Conservation (phyloP, 306 rosid genomes). For the Chamaecrista fasciculata region DNA sequence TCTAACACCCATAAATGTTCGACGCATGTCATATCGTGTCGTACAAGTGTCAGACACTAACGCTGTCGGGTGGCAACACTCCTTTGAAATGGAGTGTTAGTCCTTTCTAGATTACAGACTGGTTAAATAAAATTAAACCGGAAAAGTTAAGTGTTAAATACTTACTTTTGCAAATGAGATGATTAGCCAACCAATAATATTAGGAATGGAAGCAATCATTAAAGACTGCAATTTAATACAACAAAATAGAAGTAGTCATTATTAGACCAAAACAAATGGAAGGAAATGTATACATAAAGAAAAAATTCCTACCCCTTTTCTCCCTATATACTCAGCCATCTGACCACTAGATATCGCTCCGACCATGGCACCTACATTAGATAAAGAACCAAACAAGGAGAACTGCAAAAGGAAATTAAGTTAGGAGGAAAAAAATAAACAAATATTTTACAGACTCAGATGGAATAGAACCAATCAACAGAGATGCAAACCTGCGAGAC, state of each 20-base stretch:
- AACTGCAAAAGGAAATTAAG: conserved; percentile 46
- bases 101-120: too few relatives aligned
- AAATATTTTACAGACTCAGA: not conserved
- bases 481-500: conserved; percentile 68
- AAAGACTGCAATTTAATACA: conserved; percentile 67
- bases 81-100: too few relatives aligned
- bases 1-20: too few relatives aligned
- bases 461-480: not conserved
- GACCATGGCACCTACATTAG: conserved; percentile 97
- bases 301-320: conserved; percentile 77
- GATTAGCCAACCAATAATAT: conserved; percentile 83
- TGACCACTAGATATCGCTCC: conserved; percentile 99
- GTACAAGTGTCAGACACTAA: too few relatives aligned
- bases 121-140: not conserved
- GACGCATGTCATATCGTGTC: too few relatives aligned
- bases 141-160: conserved; percentile 18
- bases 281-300: not conserved
- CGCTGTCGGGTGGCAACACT: too few relatives aligned
- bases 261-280: not conserved
- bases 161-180: conserved; percentile 91
- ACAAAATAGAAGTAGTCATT: conserved; percentile 7
- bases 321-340: conserved; percentile 86
- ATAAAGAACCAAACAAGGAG: conserved; percentile 85
- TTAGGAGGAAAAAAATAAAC: conserved; percentile 21
- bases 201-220: conserved; percentile 90